Percentiles rank a stretch among this genome's conserved stretches.
phyloP scores from a whole-genome alignment of 345 rosid genomes.

The Moricandia arvensis region DNA sequence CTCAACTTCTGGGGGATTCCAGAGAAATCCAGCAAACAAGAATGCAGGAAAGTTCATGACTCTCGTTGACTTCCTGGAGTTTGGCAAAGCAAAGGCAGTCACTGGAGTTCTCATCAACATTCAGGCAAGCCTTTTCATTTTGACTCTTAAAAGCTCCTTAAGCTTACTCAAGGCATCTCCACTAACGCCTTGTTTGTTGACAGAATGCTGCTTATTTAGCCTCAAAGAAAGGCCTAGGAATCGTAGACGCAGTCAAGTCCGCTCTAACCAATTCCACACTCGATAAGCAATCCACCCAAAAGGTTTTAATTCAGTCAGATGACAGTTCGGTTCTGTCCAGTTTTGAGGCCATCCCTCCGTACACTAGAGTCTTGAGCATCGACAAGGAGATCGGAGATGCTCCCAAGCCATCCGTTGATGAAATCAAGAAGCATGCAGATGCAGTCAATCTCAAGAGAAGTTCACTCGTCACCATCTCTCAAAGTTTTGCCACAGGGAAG shows the following conservation, averaged over 20 bases:
- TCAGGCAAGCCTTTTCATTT: slow-evolving; percentile 42
- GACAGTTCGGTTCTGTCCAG: slow-evolving; percentile 67
- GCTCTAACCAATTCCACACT: slow-evolving; percentile 66
- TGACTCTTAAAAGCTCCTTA: neutral
- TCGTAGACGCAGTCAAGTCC: slow-evolving; percentile 48
- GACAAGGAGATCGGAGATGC: slow-evolving; percentile 51
- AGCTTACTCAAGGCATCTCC: neutral
- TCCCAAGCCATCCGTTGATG: slow-evolving; percentile 49
- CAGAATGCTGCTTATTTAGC: slow-evolving; percentile 93
- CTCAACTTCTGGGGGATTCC: slow-evolving; percentile 27
- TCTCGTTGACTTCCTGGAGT: slow-evolving; percentile 60
- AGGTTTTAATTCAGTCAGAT: slow-evolving; percentile 70
- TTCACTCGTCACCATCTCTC: slow-evolving; percentile 37
- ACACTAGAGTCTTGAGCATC: slow-evolving; percentile 55
- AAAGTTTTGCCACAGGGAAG: slow-evolving; percentile 41
- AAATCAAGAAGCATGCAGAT: slow-evolving; percentile 70
- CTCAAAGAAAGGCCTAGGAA: slow-evolving; percentile 65
- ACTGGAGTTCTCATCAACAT: slow-evolving; percentile 72
- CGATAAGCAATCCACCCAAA: slow-evolving; percentile 69
- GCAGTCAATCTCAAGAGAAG: slow-evolving; percentile 51
- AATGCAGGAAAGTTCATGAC: slow-evolving; percentile 66
- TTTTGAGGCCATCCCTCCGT: slow-evolving; percentile 47
- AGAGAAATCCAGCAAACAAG: slow-evolving; percentile 65
- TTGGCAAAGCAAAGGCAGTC: slow-evolving; percentile 69
- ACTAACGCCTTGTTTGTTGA: neutral